A percentile compares a stretch with the other conserved stretches of the same genome.
Evolutionary conservation across 1,284 basidiomycete species (phyloP).

Genomic region (Neotropicomus parvogracilis): DNA sequence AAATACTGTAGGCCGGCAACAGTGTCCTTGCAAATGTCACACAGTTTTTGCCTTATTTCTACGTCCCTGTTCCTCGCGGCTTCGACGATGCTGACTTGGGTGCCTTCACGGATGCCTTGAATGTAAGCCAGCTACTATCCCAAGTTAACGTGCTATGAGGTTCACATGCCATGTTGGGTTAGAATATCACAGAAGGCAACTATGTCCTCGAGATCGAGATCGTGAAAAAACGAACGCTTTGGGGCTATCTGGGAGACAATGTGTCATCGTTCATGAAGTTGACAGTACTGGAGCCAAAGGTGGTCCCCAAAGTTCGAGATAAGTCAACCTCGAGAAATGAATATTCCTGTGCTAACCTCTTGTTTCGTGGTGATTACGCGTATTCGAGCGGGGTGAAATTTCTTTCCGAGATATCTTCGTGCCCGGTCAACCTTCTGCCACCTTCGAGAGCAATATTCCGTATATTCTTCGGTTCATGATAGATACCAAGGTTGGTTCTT

Average conservation of each 20-base stretch:
- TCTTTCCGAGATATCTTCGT: constrained; percentile 67
- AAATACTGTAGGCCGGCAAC: constrained; percentile 60
- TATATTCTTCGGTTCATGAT: constrained; percentile 95
- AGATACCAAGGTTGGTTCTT: constrained; percentile 70
- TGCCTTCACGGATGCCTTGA: constrained; percentile 68
- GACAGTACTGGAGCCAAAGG: constrained; percentile 67
- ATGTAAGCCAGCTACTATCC: constrained; percentile 50
- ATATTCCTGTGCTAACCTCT: constrained; percentile 16
- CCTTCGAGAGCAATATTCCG: constrained; percentile 89
- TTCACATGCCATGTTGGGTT: constrained; percentile 7
- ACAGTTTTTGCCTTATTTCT: constrained; percentile 89
- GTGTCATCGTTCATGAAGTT: constrained; percentile 80
- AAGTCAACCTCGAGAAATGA: constrained; percentile 40
- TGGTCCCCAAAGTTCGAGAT: constrained; percentile 87
- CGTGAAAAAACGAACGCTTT: constrained; percentile 69
- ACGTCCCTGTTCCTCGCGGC: constrained; percentile 79
- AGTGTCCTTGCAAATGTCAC: constrained; percentile 82
- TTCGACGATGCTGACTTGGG: constrained; percentile 67
- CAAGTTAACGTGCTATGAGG: not conserved
- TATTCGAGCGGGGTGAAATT: constrained; percentile 85
- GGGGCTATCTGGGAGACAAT: constrained; percentile 85
- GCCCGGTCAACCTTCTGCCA: constrained; percentile 47
- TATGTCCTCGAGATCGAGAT: constrained; percentile 59
- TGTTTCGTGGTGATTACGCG: constrained; percentile 47
- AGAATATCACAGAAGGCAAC: constrained; percentile 34